These are phyloP conservation scores for Parathielavia appendiculata DNA, from an alignment of 495 filamentous ascomycete genomes.

Conservation along the genomic window DNA sequence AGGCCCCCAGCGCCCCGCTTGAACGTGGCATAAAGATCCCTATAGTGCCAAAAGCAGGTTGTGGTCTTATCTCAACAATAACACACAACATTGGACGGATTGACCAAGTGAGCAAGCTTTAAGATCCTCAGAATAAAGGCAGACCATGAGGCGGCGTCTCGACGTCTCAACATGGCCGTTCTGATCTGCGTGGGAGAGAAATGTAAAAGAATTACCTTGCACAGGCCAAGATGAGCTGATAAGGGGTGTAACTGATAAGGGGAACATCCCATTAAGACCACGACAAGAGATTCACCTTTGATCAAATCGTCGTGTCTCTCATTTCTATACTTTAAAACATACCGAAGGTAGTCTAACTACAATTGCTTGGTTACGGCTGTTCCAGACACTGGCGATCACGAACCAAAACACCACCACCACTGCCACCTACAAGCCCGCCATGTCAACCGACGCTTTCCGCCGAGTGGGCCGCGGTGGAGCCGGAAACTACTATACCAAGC, in stretches of 20 bases:
- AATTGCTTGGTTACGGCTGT: too few relatives aligned
- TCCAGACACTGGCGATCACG: not conserved
- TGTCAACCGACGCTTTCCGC: constrained; percentile 31
- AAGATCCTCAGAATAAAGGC: too few relatives aligned
- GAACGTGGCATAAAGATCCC: too few relatives aligned
- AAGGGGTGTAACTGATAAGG: constrained; percentile 18
- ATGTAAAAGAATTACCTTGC: constrained; percentile 4
- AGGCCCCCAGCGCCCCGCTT: not conserved
- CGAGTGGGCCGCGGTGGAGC: constrained; percentile 53
- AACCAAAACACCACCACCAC: not conserved
- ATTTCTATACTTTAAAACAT: not conserved
- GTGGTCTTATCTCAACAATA: not conserved
- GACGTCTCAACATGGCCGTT: too few relatives aligned
- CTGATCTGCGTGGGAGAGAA: not conserved
- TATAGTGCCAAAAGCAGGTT: not conserved
- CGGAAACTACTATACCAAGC: constrained; percentile 56
- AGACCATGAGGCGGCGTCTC: too few relatives aligned
- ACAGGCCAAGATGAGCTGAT: constrained; percentile 8
- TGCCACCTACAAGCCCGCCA: not conserved
- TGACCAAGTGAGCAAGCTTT: too few relatives aligned
- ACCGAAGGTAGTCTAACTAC: too few relatives aligned
- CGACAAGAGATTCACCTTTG: not conserved
- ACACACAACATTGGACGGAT: too few relatives aligned
- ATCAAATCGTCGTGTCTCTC: not conserved
- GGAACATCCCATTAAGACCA: not conserved